These are phyloP conservation scores for Suillus discolor DNA, from an alignment of 768 basidiomycete species.

Conservation along the genomic window DNA sequence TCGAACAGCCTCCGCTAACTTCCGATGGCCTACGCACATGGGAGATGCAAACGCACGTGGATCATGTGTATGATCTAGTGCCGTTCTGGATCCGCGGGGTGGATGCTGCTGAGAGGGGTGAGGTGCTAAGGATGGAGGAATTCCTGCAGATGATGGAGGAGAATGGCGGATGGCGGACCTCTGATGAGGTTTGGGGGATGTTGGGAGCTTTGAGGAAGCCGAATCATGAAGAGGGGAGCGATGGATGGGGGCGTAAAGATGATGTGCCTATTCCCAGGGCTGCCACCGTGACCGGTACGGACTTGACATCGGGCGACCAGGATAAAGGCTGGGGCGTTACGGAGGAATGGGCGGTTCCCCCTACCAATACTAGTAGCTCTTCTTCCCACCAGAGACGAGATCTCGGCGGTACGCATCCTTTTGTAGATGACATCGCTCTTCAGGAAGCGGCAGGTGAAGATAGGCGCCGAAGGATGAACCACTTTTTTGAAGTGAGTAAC, in stretches of 20 bases:
- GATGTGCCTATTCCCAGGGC: conserved; percentile 8
- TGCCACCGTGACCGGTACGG: conserved; percentile 23
- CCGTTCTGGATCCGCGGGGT: conserved; percentile 57
- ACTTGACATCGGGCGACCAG: conserved; percentile 19
- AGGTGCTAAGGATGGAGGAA: conserved; percentile 44
- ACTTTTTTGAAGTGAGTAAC: conserved; percentile 49
- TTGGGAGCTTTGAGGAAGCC: conserved; percentile 27
- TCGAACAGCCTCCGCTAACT: conserved; percentile 31
- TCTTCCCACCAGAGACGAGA: neutral
- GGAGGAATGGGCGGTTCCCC: conserved; percentile 19
- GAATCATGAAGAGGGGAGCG: conserved; percentile 3
- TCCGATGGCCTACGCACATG: conserved; percentile 29
- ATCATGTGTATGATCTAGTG: conserved; percentile 50
- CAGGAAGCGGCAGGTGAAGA: conserved; percentile 40
- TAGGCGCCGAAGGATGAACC: conserved; percentile 48
- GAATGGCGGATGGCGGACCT: conserved; percentile 32
- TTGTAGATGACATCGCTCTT: conserved; percentile 50
- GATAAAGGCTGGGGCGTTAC: conserved; percentile 22
- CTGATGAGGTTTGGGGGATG: conserved; percentile 31
- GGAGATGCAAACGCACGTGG: conserved; percentile 40
- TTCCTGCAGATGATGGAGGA: conserved; percentile 47
- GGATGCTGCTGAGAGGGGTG: conserved; percentile 48
- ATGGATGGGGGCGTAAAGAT: conserved; percentile 18
- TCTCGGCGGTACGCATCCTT: conserved; percentile 30
- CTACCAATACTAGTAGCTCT: neutral